Evolutionary conservation across 2,329 filamentous ascomycete genomes (phyloP).

Genomic region (Calonectria honghensis): DNA sequence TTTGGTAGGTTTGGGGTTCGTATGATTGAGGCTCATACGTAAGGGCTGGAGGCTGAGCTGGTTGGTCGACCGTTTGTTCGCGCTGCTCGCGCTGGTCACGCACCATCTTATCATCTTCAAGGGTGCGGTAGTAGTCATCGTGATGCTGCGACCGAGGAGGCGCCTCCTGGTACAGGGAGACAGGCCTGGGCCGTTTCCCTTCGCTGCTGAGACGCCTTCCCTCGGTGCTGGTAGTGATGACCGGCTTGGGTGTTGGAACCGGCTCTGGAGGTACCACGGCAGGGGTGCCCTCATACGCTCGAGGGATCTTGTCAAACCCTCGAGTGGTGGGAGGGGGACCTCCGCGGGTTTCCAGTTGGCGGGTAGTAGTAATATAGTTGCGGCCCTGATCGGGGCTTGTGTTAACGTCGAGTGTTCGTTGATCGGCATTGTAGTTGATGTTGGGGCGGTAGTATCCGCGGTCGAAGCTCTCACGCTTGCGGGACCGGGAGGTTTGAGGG

Average conservation of each 20-base stretch:
- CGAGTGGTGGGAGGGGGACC: constrained; percentile 81
- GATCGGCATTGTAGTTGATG: constrained; percentile 70
- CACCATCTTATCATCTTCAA: constrained; percentile 68
- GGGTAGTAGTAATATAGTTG: constrained; percentile 61
- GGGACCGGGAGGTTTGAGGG: constrained; percentile 62
- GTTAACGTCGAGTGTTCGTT: constrained; percentile 67
- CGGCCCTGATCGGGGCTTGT: constrained; percentile 66
- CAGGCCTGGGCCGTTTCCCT: constrained; percentile 63
- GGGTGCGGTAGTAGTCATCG: constrained; percentile 69
- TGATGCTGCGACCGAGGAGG: constrained; percentile 65
- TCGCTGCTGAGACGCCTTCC: constrained; percentile 57
- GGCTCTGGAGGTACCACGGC: constrained; percentile 64
- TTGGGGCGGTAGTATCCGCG: constrained; percentile 73
- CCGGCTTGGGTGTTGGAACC: constrained; percentile 48
- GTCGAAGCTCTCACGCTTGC: constrained; percentile 74
- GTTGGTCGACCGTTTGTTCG: constrained; percentile 59
- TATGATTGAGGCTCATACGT: constrained; percentile 46
- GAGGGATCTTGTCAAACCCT: constrained; percentile 81
- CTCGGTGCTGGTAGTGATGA: constrained; percentile 44
- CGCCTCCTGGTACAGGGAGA: constrained; percentile 73
- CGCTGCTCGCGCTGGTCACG: constrained; percentile 58
- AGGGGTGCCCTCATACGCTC: constrained; percentile 67
- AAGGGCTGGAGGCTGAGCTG: constrained; percentile 40
- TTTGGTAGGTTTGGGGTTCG: constrained; percentile 52
- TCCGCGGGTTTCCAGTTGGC: constrained; percentile 63